A percentile compares a stretch with the other conserved stretches of the same genome.
phyloP scores from a whole-genome alignment of 2,329 filamentous ascomycete genomes.

The Neonectria faginata region DNA sequence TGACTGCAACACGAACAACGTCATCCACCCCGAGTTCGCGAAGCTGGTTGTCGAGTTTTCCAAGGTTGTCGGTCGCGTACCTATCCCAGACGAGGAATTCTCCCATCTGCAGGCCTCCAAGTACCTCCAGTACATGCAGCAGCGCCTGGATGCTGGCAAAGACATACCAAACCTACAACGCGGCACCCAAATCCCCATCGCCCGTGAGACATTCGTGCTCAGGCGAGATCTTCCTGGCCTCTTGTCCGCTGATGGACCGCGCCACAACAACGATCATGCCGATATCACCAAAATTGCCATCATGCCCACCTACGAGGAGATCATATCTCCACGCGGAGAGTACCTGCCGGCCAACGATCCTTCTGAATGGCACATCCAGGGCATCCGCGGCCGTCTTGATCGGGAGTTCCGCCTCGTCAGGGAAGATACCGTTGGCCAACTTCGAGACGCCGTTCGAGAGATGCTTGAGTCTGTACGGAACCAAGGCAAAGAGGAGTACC shows the following conservation, averaged over 20 bases:
- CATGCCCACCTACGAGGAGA: slow-evolving; percentile 19
- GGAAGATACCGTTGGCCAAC: slow-evolving; percentile 66
- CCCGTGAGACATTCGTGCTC: neutral
- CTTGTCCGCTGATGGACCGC: slow-evolving; percentile 1
- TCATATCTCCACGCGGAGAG: slow-evolving; percentile 6
- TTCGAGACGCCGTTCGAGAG: slow-evolving; percentile 59
- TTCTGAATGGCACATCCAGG: slow-evolving; percentile 48
- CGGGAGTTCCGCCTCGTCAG: slow-evolving; percentile 67
- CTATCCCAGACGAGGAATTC: slow-evolving; percentile 39
- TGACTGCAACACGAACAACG: slow-evolving; percentile 53
- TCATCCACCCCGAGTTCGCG: slow-evolving; percentile 46
- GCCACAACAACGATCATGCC: slow-evolving; percentile 17
- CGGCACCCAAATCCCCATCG: neutral
- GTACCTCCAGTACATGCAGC: slow-evolving; percentile 1
- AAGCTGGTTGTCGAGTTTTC: slow-evolving; percentile 29
- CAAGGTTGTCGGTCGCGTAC: slow-evolving; percentile 2
- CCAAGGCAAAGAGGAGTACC: slow-evolving; percentile 11
- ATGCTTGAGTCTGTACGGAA: slow-evolving; percentile 41
- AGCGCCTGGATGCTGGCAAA: neutral
- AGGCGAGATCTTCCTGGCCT: slow-evolving; percentile 1
- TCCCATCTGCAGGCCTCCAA: slow-evolving; percentile 19
- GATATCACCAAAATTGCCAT: slow-evolving; percentile 15
- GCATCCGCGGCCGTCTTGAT: slow-evolving; percentile 63
- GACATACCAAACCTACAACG: neutral
- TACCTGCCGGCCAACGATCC: slow-evolving; percentile 14